Evolutionary conservation across 1,284 basidiomycete genomes (phyloP).

Genomic region (Irpex sp.): DNA sequence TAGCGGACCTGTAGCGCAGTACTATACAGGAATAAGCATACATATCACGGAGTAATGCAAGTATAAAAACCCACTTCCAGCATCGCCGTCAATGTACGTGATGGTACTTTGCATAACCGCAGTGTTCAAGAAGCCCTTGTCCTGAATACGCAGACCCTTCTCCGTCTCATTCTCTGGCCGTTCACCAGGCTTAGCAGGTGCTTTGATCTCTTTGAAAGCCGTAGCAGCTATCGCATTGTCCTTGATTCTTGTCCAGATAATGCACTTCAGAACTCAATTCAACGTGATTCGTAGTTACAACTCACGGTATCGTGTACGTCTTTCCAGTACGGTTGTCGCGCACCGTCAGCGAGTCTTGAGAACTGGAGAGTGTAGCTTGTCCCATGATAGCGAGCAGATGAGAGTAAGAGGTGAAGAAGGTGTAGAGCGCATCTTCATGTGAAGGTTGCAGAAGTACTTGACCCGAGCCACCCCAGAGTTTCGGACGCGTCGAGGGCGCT

Average conservation of each 20-base stretch:
- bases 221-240: conserved; percentile 79
- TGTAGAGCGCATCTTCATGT: neutral
- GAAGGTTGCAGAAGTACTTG: neutral
- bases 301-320: conserved; percentile 72
- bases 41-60: neutral
- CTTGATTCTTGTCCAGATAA: conserved; percentile 46
- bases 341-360: conserved; percentile 54
- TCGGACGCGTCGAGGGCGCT: neutral
- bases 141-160: conserved; percentile 72
- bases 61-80: conserved; percentile 49
- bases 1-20: conserved; percentile 61
- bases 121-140: conserved; percentile 84
- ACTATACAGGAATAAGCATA: conserved; percentile 35
- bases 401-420: neutral
- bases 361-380: conserved; percentile 31
- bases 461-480: conserved; percentile 1
- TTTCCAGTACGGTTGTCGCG: conserved; percentile 84
- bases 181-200: conserved; percentile 52
- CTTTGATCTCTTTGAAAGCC: conserved; percentile 74
- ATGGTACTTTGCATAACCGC: conserved; percentile 80
- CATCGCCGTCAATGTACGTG: conserved; percentile 86
- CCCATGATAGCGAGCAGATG: conserved; percentile 37
- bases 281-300: neutral
- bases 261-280: neutral
- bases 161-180: conserved; percentile 81